Conservation (phyloP, 2,329 filamentous ascomycete species). For the Aureobasidium sp. region DNA sequence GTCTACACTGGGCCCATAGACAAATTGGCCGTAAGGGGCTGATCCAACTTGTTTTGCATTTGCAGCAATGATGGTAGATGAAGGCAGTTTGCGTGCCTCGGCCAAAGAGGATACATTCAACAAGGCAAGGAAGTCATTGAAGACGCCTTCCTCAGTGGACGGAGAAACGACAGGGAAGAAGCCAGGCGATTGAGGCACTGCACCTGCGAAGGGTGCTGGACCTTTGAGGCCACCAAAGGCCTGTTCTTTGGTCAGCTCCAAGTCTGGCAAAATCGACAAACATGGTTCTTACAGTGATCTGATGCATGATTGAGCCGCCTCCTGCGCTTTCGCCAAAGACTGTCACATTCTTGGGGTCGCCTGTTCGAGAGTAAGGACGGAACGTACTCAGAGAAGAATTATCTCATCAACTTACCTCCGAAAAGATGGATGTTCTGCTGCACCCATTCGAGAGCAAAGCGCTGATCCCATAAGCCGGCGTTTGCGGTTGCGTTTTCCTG, state of each 20-base stretch:
- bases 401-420: conserved; percentile 42
- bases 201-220: conserved; percentile 38
- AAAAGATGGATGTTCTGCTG: conserved; percentile 48
- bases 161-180: conserved; percentile 33
- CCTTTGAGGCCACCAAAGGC: conserved; percentile 42
- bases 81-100: conserved; percentile 38
- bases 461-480: conserved; percentile 47
- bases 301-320: conserved; percentile 48
- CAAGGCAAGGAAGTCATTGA: conserved; percentile 34
- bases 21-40: conserved; percentile 39
- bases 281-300: conserved; percentile 39
- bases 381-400: neutral
- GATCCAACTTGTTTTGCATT: conserved; percentile 38
- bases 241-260: neutral
- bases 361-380: neutral
- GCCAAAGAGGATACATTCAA: conserved; percentile 40
- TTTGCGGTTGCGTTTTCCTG: conserved; percentile 42
- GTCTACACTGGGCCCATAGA: conserved; percentile 43
- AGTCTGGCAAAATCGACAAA: neutral
- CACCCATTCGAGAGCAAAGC: conserved; percentile 52
- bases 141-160: conserved; percentile 33
- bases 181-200: conserved; percentile 42
- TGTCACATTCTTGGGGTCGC: conserved; percentile 33
- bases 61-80: conserved; percentile 34
- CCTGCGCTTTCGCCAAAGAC: conserved; percentile 48